These are phyloP conservation scores for Chlamydomonas reinhardtii DNA, from an alignment of 163 green algal species.

Conservation along the genomic window DNA sequence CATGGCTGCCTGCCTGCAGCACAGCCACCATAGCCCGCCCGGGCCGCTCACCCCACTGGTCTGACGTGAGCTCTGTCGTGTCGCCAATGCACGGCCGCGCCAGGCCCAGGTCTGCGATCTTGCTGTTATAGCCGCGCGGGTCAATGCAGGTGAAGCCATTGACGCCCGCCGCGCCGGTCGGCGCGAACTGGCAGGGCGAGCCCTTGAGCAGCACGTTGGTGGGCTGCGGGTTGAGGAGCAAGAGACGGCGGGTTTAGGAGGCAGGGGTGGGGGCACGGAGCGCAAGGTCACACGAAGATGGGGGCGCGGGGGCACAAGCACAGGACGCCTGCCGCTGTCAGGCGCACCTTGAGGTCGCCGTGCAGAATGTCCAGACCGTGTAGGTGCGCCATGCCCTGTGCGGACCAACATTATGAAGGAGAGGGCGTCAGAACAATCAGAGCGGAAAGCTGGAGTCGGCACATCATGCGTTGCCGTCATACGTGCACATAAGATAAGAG, in stretches of 20 bases:
- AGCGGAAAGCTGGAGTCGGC: too few relatives aligned
- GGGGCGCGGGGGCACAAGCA: too few relatives aligned
- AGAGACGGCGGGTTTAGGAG: too few relatives aligned
- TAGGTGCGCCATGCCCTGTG: constrained; percentile 43
- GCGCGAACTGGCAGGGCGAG: constrained; percentile 23
- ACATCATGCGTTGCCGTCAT: too few relatives aligned
- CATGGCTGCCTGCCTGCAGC: too few relatives aligned
- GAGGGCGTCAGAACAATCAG: too few relatives aligned
- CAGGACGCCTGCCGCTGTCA: too few relatives aligned
- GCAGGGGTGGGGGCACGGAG: too few relatives aligned
- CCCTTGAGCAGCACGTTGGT: constrained; percentile 49
- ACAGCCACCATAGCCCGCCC: too few relatives aligned
- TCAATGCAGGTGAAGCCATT: neutral
- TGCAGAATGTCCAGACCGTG: constrained; percentile 40
- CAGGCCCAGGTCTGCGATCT: constrained; percentile 42
- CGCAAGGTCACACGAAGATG: too few relatives aligned
- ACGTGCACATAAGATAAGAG: too few relatives aligned
- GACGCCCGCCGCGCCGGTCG: neutral
- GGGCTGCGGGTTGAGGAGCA: neutral
- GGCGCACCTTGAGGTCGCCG: constrained; percentile 27
- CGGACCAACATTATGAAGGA: too few relatives aligned
- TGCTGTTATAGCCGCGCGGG: constrained; percentile 37
- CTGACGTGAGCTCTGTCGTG: constrained; percentile 9
- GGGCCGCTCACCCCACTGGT: constrained; percentile 31
- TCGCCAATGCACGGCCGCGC: constrained; percentile 9